Conservation (phyloP, 441 rosid species). For the Populus tomentosa region DNA sequence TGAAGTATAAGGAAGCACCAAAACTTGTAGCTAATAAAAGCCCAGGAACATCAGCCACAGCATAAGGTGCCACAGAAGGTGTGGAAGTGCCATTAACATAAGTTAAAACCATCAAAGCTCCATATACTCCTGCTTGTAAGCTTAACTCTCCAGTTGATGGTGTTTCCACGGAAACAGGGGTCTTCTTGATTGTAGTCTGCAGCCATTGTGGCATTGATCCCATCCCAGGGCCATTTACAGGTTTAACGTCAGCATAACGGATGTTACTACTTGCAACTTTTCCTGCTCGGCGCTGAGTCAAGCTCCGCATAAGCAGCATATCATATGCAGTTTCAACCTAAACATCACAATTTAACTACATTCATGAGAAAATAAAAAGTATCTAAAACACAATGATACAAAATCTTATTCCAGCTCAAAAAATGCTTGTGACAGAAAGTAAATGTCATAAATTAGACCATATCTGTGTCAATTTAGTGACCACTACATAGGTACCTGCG, state of each 20-base stretch:
- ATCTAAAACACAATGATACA: neutral
- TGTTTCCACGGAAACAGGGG: slow-evolving; percentile 58
- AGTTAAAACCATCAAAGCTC: slow-evolving; percentile 79
- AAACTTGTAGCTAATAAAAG: slow-evolving; percentile 74
- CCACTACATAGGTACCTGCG: no score
- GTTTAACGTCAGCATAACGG: slow-evolving; percentile 91
- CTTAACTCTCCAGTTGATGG: slow-evolving; percentile 71
- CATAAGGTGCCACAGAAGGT: slow-evolving; percentile 40
- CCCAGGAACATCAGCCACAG: slow-evolving; percentile 84
- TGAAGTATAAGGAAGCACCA: slow-evolving; percentile 89
- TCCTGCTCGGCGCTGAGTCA: slow-evolving; percentile 85
- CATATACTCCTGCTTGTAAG: slow-evolving; percentile 84
- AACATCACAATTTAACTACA: slow-evolving; percentile 6
- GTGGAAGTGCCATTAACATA: slow-evolving; percentile 70
- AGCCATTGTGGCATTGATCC: slow-evolving; percentile 75
- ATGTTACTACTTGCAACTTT: slow-evolving; percentile 69
- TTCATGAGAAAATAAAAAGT: slow-evolving; percentile 3
- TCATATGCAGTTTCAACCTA: slow-evolving; percentile 98
- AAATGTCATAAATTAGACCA: neutral
- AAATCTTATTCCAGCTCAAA: neutral
- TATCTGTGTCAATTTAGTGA: no score
- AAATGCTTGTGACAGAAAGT: neutral
- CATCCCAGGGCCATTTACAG: slow-evolving; percentile 39
- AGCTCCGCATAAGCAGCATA: slow-evolving; percentile 93
- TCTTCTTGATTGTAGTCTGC: slow-evolving; percentile 48